A percentile compares a stretch with the other conserved stretches of the same genome.
Conservation (phyloP, 192 early-diverging fungal species). For the Spinellus fusiger region DNA sequence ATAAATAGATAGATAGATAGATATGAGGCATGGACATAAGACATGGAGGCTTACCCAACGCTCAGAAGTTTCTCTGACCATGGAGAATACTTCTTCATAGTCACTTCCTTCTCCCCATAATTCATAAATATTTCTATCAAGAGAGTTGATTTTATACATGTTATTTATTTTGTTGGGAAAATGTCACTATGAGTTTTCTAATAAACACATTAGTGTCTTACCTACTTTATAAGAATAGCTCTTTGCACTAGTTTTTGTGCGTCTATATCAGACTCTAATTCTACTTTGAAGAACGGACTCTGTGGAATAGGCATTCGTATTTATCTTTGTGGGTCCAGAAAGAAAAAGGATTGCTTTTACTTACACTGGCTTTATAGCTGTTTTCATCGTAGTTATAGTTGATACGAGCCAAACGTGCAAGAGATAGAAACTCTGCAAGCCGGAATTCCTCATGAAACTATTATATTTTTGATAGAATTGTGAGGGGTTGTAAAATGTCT, state of each 20-base stretch:
- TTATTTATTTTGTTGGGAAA: neutral
- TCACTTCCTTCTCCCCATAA: conserved; percentile 66
- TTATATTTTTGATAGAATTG: neutral
- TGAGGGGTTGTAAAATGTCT: neutral
- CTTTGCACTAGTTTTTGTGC: conserved; percentile 72
- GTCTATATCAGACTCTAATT: conserved; percentile 59
- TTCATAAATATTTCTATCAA: conserved; percentile 47
- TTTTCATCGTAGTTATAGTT: conserved; percentile 52
- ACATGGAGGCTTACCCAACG: conserved; percentile 44
- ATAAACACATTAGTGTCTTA: neutral
- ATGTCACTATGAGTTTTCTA: neutral
- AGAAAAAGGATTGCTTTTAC: neutral
- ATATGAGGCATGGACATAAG: no score
- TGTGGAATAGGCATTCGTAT: conserved; percentile 19
- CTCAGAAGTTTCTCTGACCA: conserved; percentile 55
- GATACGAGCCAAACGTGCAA: conserved; percentile 74
- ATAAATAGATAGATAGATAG: no score
- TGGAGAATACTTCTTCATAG: conserved; percentile 54
- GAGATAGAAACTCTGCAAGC: conserved; percentile 76
- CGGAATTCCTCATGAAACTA: conserved; percentile 63
- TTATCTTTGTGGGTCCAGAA: neutral
- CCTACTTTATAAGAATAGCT: conserved; percentile 79
- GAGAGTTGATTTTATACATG: neutral
- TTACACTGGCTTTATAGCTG: conserved; percentile 58
- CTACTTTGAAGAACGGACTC: conserved; percentile 77